Percentiles rank a stretch among this genome's conserved stretches.
These are phyloP conservation scores for Pestalotiopsis sp. DNA, from an alignment of 2,329 filamentous ascomycete genomes.

Conservation along the genomic window DNA sequence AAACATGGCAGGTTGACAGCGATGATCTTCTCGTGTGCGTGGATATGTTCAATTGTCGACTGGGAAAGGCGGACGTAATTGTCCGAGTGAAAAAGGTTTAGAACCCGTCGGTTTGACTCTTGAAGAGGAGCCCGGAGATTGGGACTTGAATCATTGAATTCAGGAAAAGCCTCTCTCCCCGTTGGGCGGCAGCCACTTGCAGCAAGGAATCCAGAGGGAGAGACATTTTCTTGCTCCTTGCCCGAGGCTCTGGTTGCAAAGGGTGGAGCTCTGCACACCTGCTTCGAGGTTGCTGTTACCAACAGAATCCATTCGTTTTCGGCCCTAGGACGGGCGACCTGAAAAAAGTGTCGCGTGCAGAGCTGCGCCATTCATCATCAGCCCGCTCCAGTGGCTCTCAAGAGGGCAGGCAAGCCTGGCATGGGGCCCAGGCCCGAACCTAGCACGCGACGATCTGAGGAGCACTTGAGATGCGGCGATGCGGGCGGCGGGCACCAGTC, in stretches of 20 bases:
- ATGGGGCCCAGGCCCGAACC: neutral
- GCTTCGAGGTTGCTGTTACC: constrained; percentile 3
- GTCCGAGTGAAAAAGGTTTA: neutral
- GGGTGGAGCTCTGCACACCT: neutral
- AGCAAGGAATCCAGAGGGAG: neutral
- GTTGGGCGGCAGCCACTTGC: neutral
- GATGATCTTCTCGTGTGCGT: neutral
- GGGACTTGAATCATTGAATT: neutral
- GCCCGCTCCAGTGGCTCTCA: neutral
- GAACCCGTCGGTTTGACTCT: neutral
- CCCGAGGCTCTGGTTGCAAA: constrained; percentile 6
- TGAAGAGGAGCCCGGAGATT: neutral
- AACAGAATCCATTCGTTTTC: constrained; percentile 8
- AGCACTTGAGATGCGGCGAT: neutral
- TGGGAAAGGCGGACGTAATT: neutral
- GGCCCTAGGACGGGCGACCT: neutral
- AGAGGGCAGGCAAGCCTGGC: neutral
- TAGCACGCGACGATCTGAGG: constrained; percentile 6
- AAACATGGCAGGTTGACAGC: neutral
- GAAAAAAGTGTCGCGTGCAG: constrained; percentile 1
- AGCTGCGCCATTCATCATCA: neutral
- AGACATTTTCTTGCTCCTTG: constrained; percentile 6
- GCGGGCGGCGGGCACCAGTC: neutral
- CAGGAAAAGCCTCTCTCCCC: neutral
- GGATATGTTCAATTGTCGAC: neutral